Conservation (phyloP, 2,329 filamentous ascomycete species). For the Penicillium sp. region DNA sequence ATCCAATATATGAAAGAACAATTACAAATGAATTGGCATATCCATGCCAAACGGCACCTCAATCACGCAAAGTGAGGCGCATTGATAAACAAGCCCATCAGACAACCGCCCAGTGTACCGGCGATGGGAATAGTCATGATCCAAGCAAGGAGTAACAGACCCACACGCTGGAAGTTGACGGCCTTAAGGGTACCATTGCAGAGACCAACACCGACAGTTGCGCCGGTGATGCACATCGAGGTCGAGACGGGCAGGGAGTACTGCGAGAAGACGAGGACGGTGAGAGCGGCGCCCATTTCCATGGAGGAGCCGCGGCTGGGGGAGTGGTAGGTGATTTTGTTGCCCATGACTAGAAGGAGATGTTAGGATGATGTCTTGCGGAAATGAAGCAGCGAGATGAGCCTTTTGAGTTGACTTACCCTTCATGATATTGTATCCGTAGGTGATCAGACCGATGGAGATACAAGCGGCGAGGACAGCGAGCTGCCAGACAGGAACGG, state of each 20-base stretch:
- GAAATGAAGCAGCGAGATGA: too few species aligned
- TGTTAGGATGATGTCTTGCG: conserved; percentile 22
- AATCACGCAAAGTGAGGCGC: conserved; percentile 59
- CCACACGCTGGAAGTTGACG: conserved; percentile 72
- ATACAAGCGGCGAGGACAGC: conserved; percentile 64
- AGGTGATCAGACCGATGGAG: conserved; percentile 67
- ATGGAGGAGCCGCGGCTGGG: conserved; percentile 62
- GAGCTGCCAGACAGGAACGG: conserved; percentile 72
- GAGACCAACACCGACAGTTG: conserved; percentile 72
- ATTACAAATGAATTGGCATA: too few species aligned
- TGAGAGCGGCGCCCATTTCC: conserved; percentile 77
- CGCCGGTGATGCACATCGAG: conserved; percentile 76
- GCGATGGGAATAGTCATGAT: conserved; percentile 63
- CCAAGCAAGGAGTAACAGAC: conserved; percentile 65
- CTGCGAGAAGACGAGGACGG: conserved; percentile 72
- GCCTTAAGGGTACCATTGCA: conserved; percentile 70
- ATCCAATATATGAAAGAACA: too few species aligned
- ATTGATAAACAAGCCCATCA: conserved; percentile 57
- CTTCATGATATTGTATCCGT: conserved; percentile 84
- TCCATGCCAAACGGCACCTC: too few species aligned
- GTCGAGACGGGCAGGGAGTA: conserved; percentile 73
- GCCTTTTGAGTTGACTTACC: conserved; percentile 53
- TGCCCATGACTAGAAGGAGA: conserved; percentile 65
- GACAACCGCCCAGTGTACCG: conserved; percentile 53
- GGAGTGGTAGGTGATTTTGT: conserved; percentile 72